Percentiles rank a stretch among this genome's conserved stretches.
Evolutionary conservation across 495 filamentous ascomycete species (phyloP).

Genomic region (Chaetomidium leptoderma): DNA sequence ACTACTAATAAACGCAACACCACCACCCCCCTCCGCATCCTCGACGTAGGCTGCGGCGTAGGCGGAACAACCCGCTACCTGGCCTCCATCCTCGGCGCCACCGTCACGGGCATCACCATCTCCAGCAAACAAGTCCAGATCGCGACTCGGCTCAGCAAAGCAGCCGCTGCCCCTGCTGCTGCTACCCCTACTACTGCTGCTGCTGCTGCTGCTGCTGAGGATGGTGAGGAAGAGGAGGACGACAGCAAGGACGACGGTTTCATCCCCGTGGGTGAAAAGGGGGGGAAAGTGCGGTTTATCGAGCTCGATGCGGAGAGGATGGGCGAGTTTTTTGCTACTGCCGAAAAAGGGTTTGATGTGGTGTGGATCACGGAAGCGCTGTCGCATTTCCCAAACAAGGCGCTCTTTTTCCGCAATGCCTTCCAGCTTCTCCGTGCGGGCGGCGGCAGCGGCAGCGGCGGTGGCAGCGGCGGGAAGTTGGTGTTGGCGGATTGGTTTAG

Average conservation of each 20-base stretch:
- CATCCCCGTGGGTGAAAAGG: constrained; percentile 31
- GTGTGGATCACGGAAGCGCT: constrained; percentile 59
- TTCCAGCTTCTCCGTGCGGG: constrained; percentile 34
- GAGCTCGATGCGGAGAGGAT: constrained; percentile 59
- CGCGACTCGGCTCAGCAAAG: constrained; percentile 40
- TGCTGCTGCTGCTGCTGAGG: constrained; percentile 18
- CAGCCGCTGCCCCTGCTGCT: constrained; percentile 29
- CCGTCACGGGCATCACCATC: constrained; percentile 55
- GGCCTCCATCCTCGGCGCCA: constrained; percentile 42
- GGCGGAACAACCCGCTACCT: constrained; percentile 54
- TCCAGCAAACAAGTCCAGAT: constrained; percentile 52
- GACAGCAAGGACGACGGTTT: constrained; percentile 17
- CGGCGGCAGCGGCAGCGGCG: not conserved
- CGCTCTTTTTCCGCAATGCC: constrained; percentile 51
- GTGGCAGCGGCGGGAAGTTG: constrained; percentile 39
- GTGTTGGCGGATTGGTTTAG: constrained; percentile 57
- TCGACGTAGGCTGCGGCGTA: constrained; percentile 56
- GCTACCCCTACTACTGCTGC: constrained; percentile 23
- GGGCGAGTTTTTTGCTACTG: constrained; percentile 42
- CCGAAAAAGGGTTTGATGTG: constrained; percentile 41
- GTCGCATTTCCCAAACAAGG: constrained; percentile 54
- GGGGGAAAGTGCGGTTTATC: constrained; percentile 45
- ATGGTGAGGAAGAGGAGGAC: not conserved
- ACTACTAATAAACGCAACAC: too few relatives aligned
- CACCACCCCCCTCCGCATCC: constrained; percentile 35